phyloP scores from a whole-genome alignment of 345 rosid genomes.

The Syzygium oleosum region DNA sequence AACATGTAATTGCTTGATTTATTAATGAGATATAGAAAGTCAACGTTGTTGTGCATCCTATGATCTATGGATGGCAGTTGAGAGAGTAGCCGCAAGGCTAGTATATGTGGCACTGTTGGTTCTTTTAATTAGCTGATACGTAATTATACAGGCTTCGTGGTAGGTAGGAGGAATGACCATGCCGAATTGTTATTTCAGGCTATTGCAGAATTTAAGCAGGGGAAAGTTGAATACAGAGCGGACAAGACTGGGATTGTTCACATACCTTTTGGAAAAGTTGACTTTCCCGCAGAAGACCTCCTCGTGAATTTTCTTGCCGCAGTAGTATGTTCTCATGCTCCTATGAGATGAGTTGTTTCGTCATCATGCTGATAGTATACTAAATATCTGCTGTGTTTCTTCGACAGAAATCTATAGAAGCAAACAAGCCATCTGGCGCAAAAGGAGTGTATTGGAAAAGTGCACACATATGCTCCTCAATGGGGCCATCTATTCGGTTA shows the following conservation, averaged over 20 bases:
- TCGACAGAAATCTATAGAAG: conserved; percentile 83
- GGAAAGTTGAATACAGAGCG: conserved; percentile 88
- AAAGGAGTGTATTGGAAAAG: conserved; percentile 98
- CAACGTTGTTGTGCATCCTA: background rate
- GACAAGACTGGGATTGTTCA: conserved; percentile 99
- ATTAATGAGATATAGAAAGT: background rate
- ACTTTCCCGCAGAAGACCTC: conserved; percentile 77
- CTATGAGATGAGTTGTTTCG: background rate
- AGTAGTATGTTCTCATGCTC: conserved; percentile 33
- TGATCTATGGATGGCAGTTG: background rate
- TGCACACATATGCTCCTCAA: conserved; percentile 81
- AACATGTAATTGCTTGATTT: background rate
- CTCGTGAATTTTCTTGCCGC: conserved; percentile 72
- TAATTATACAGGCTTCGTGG: background rate
- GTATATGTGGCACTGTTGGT: background rate
- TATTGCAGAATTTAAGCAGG: conserved; percentile 90
- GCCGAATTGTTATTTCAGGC: conserved; percentile 42
- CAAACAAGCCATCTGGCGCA: conserved; percentile 96
- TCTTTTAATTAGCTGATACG: background rate
- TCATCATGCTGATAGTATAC: background rate
- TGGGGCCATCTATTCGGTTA: conserved; percentile 93
- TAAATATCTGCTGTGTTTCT: background rate
- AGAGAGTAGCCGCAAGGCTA: background rate
- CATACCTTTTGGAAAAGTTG: conserved; percentile 77
- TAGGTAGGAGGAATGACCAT: background rate